Percentiles rank a stretch among this genome's conserved stretches.
phyloP scores from a whole-genome alignment of 805 yeast species.

The Henningerozyma blattae region DNA sequence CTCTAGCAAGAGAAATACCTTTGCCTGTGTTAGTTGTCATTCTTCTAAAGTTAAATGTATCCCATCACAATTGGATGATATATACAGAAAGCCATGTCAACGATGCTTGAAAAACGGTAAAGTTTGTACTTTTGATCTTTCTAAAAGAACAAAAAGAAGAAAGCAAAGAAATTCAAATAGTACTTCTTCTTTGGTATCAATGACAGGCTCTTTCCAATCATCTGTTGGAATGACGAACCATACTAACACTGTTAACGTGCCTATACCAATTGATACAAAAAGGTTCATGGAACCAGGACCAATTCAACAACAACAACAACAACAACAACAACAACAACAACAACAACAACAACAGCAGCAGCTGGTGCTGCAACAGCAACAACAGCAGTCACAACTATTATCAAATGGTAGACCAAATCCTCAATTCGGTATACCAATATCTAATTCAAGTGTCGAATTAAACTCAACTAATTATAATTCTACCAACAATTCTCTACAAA shows the following conservation, averaged over 20 bases:
- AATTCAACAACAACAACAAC: neutral
- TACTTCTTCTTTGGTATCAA: neutral
- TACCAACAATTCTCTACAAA: too few species aligned
- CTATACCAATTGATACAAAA: neutral
- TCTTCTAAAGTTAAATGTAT: conserved; percentile 74
- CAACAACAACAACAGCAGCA: too few species aligned
- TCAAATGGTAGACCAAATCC: too few species aligned
- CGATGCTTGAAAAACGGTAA: conserved; percentile 58
- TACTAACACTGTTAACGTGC: neutral
- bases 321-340: too few species aligned
- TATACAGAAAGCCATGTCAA: conserved; percentile 55
- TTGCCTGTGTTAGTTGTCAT: conserved; percentile 45
- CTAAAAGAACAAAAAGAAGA: conserved; percentile 41
- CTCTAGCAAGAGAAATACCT: conserved; percentile 20
- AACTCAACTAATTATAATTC: too few species aligned
- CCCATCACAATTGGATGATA: conserved; percentile 37
- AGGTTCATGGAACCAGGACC: neutral
- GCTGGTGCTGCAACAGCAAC: too few species aligned
- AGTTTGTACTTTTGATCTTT: conserved; percentile 55
- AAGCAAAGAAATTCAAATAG: conserved; percentile 13
- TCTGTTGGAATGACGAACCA: too few species aligned
- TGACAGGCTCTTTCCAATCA: neutral
- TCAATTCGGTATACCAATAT: too few species aligned
- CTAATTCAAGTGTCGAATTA: too few species aligned
- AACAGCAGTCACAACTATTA: too few species aligned